Conservation (phyloP, 2,329 filamentous ascomycete genomes). For the Didymella exigua region DNA sequence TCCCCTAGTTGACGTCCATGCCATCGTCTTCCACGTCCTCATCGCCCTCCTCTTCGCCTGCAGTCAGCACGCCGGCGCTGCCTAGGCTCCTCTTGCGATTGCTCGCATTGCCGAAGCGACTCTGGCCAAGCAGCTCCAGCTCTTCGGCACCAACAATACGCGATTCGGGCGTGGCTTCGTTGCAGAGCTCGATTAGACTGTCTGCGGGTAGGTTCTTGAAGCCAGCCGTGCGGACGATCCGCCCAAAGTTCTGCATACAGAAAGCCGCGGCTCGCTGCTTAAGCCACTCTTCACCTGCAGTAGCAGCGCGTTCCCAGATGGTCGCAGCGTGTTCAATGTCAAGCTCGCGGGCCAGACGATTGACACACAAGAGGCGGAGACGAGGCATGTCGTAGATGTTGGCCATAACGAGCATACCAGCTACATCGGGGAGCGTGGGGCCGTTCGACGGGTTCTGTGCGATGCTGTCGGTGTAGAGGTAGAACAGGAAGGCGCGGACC, state of each 20-base stretch:
- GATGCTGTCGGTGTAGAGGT: slow-evolving; percentile 95
- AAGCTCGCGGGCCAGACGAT: slow-evolving; percentile 85
- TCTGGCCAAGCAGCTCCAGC: slow-evolving; percentile 65
- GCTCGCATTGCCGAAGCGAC: slow-evolving; percentile 48
- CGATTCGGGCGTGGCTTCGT: slow-evolving; percentile 93
- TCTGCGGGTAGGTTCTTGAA: slow-evolving; percentile 80
- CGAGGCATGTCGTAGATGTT: slow-evolving; percentile 98
- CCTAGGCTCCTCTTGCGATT: slow-evolving; percentile 53
- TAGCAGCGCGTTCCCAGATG: slow-evolving; percentile 91
- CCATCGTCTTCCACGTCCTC: slow-evolving; percentile 52
- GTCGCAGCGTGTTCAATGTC: slow-evolving; percentile 94
- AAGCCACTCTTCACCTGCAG: slow-evolving; percentile 92
- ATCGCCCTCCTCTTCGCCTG: slow-evolving; percentile 51
- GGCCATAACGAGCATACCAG: slow-evolving; percentile 93
- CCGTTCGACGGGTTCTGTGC: slow-evolving; percentile 52
- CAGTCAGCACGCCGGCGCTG: slow-evolving; percentile 45
- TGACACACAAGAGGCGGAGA: slow-evolving; percentile 86
- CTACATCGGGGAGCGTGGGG: slow-evolving; percentile 77
- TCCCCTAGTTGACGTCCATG: slow-evolving; percentile 47
- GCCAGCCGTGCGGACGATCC: slow-evolving; percentile 85
- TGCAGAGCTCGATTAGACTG: slow-evolving; percentile 86
- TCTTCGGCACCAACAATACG: slow-evolving; percentile 88
- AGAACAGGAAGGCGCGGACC: slow-evolving; percentile 93
- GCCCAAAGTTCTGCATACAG: slow-evolving; percentile 92
- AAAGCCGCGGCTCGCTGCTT: slow-evolving; percentile 85